Conservation (phyloP, 306 rosid species). For the Cicer arietinum region DNA sequence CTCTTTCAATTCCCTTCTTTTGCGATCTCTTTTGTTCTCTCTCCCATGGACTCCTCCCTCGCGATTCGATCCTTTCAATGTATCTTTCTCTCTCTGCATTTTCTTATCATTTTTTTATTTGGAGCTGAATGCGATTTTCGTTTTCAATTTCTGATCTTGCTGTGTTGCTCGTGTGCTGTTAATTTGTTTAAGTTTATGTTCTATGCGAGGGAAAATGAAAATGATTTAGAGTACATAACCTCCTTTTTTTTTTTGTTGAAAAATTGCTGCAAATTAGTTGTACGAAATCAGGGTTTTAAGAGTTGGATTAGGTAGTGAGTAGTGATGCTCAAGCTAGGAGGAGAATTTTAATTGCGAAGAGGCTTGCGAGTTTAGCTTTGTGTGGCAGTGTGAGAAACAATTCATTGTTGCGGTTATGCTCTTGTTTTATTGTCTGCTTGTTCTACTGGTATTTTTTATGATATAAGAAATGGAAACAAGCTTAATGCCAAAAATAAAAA, state of each 20-base stretch:
- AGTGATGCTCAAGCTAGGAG: constrained; percentile 8
- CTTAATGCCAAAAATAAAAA: background rate
- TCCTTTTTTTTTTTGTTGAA: background rate
- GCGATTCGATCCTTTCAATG: constrained; percentile 75
- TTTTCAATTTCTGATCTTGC: constrained; percentile 20
- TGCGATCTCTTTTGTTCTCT: constrained; percentile 21
- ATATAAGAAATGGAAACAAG: background rate
- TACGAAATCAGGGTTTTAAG: background rate
- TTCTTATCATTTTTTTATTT: background rate
- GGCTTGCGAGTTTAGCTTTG: constrained; percentile 36
- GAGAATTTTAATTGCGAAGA: background rate
- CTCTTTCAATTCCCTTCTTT: constrained; percentile 32
- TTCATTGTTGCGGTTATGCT: background rate
- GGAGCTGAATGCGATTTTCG: background rate
- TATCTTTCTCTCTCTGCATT: constrained; percentile 51
- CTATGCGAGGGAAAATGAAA: background rate
- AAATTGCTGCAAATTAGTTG: background rate
- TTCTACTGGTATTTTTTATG: constrained; percentile 21
- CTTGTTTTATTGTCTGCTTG: background rate
- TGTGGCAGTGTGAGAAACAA: constrained; percentile 4
- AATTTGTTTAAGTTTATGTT: constrained; percentile 32
- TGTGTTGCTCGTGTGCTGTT: constrained; percentile 25
- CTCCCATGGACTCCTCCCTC: constrained; percentile 75
- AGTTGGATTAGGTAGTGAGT: constrained; percentile 14
- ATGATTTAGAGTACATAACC: background rate